These are phyloP conservation scores for Toxoplasma gondii DNA, from an alignment of 169 alveolate genomes.

Conservation along the genomic window DNA sequence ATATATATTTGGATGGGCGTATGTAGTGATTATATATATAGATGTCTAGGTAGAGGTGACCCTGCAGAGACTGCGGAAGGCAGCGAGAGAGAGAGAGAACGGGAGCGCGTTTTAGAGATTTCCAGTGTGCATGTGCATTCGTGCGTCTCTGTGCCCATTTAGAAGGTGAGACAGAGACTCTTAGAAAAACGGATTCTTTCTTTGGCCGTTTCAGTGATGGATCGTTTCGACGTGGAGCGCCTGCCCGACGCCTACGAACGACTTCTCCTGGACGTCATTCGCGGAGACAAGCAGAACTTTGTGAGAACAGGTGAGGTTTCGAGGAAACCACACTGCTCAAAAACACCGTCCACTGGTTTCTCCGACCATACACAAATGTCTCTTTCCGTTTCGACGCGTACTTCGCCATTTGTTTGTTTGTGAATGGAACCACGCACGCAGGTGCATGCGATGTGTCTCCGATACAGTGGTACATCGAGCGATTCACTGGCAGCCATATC, in stretches of 20 bases:
- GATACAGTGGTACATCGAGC: no score
- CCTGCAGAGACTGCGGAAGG: not conserved
- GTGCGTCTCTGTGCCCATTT: not conserved
- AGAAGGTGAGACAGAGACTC: no score
- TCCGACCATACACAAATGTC: not conserved
- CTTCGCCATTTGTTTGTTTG: not conserved
- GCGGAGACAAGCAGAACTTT: conserved; percentile 75
- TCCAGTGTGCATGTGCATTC: not conserved
- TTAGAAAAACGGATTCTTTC: no score
- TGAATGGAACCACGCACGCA: no score
- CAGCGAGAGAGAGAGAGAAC: not conserved
- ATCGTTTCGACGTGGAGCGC: conserved; percentile 42
- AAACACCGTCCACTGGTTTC: not conserved
- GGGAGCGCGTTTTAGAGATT: not conserved
- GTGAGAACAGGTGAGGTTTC: conserved; percentile 68
- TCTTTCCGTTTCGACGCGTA: not conserved
- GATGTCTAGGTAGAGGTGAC: no score
- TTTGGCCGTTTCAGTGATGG: not conserved
- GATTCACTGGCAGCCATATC: no score
- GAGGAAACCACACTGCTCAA: not conserved
- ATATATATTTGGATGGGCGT: no score
- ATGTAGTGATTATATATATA: no score
- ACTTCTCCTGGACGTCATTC: conserved; percentile 70
- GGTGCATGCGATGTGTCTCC: no score
- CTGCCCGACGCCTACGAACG: conserved; percentile 83